These are phyloP conservation scores for Daldinia sp. DNA, from an alignment of 2,329 filamentous ascomycete genomes.

Conservation along the genomic window DNA sequence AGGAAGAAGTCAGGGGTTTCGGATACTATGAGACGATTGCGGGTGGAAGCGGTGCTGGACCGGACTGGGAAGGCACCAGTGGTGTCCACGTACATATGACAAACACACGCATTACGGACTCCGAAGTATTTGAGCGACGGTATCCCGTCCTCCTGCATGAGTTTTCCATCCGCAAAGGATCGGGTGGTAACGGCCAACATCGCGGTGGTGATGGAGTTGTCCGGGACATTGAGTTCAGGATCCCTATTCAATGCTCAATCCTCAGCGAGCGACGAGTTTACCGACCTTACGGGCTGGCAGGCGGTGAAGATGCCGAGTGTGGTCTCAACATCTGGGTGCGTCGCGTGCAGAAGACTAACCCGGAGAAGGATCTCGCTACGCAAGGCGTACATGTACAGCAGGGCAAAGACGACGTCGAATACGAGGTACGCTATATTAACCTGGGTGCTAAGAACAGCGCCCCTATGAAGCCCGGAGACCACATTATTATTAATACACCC, in stretches of 20 bases:
- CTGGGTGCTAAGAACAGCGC: constrained; percentile 85
- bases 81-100: constrained; percentile 84
- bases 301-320: constrained; percentile 81
- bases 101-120: constrained; percentile 81
- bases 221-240: constrained; percentile 79
- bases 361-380: constrained; percentile 54
- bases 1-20: constrained; percentile 73
- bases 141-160: constrained; percentile 77
- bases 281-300: constrained; percentile 82
- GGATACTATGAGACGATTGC: constrained; percentile 86
- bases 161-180: constrained; percentile 71
- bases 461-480: constrained; percentile 79
- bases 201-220: constrained; percentile 76
- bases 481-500: constrained; percentile 82
- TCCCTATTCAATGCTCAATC: constrained; percentile 78
- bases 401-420: constrained; percentile 55
- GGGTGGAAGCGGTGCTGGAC: constrained; percentile 77
- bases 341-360: constrained; percentile 70
- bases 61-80: constrained; percentile 75
- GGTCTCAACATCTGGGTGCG: constrained; percentile 91
- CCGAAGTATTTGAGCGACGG: constrained; percentile 78
- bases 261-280: constrained; percentile 79
- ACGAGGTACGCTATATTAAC: constrained; percentile 74
- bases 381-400: constrained; percentile 40
- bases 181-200: constrained; percentile 71